Evolutionary conservation across 1,139 yeast genomes (phyloP).

Genomic region (Scheffersomyces lignicola): DNA sequence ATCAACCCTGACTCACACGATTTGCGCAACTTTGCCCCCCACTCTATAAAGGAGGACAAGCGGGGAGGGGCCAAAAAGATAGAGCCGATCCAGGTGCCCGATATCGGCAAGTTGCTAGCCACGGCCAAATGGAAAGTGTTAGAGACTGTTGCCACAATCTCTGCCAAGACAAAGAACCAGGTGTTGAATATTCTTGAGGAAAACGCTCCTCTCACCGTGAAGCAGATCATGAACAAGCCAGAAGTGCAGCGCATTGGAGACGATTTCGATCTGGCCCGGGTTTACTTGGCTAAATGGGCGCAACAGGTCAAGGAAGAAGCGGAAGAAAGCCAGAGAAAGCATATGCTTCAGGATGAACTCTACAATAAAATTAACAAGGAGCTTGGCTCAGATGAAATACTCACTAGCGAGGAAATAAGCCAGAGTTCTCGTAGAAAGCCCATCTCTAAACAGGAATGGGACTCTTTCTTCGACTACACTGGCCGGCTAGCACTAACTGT

Average conservation of each 20-base stretch:
- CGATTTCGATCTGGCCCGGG: constrained; percentile 90
- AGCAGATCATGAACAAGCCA: constrained; percentile 67
- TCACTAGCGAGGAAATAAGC: constrained; percentile 59
- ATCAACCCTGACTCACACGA: constrained; percentile 83
- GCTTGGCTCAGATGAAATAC: constrained; percentile 61
- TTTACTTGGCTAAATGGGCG: constrained; percentile 96
- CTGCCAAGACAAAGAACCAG: constrained; percentile 65
- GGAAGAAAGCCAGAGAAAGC: constrained; percentile 63
- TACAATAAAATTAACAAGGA: constrained; percentile 63
- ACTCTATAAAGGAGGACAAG: constrained; percentile 20
- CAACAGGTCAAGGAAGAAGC: constrained; percentile 93
- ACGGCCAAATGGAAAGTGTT: constrained; percentile 84
- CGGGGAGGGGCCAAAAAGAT: constrained; percentile 8
- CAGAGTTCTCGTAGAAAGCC: constrained; percentile 66
- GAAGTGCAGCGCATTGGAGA: constrained; percentile 80
- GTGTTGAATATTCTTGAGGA: constrained; percentile 61
- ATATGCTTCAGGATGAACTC: constrained; percentile 61
- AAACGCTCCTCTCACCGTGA: constrained; percentile 64
- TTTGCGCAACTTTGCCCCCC: constrained; percentile 73
- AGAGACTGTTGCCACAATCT: constrained; percentile 80
- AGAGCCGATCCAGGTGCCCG: constrained; percentile 31
- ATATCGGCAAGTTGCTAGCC: constrained; percentile 52
- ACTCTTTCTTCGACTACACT: constrained; percentile 71
- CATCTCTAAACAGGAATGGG: constrained; percentile 77
- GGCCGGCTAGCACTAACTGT: constrained; percentile 76